Conservation (phyloP, 129 eudicot species). For the Pseudognaphalium luteoalbum region DNA sequence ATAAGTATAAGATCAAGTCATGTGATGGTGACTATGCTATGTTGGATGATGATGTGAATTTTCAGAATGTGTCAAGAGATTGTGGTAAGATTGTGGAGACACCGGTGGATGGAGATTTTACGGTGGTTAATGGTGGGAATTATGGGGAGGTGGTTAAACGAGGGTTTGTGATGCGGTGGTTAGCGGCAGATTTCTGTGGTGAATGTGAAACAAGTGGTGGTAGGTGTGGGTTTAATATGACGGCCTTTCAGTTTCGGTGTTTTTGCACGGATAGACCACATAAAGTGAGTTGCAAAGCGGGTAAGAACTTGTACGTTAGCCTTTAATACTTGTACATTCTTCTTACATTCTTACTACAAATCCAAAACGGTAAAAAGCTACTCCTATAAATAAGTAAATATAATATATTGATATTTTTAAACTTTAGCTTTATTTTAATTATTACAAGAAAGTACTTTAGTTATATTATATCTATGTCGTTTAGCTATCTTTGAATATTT, state of each 20-base stretch:
- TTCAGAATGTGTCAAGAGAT: neutral
- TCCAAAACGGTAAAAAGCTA: too few species aligned
- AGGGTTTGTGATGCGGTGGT: slow-evolving; percentile 60
- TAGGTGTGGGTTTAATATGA: slow-evolving; percentile 50
- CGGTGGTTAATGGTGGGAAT: slow-evolving; percentile 16
- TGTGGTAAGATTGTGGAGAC: slow-evolving; percentile 32
- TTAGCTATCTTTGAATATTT: neutral
- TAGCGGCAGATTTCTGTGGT: slow-evolving; percentile 39
- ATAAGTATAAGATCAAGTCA: slow-evolving; percentile 5
- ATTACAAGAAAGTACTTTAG: too few species aligned
- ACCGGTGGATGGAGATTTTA: slow-evolving; percentile 38
- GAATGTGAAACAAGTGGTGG: slow-evolving; percentile 50
- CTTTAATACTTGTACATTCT: too few species aligned
- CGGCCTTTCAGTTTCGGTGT: slow-evolving; percentile 36
- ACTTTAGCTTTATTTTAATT: too few species aligned
- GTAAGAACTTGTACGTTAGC: slow-evolving; percentile 27
- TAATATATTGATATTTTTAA: too few species aligned
- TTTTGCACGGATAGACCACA: slow-evolving; percentile 66
- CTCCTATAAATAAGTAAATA: too few species aligned
- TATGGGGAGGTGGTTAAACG: slow-evolving; percentile 32
- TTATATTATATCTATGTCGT: too few species aligned
- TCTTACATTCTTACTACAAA: neutral
- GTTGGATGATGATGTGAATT: slow-evolving; percentile 31
- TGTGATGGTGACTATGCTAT: slow-evolving; percentile 23
- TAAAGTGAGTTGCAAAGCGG: slow-evolving; percentile 33